These are phyloP conservation scores for Hygrocybe coccinea DNA, from an alignment of 768 basidiomycete species.

Conservation along the genomic window DNA sequence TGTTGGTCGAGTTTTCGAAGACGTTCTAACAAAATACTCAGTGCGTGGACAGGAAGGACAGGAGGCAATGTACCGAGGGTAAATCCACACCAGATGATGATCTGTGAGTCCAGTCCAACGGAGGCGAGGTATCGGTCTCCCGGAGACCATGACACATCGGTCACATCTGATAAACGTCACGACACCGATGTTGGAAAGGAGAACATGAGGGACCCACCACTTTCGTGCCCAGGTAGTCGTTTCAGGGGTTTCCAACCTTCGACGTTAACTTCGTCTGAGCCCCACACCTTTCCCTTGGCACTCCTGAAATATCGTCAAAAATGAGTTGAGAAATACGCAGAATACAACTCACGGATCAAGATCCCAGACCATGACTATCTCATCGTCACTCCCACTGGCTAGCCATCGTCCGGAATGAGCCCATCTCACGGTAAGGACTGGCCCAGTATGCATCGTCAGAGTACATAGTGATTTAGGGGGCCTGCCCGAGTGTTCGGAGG, in stretches of 20 bases:
- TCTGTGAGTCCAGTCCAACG: slow-evolving; percentile 86
- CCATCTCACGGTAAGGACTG: slow-evolving; percentile 89
- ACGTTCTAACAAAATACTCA: slow-evolving; percentile 51
- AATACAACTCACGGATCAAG: slow-evolving; percentile 77
- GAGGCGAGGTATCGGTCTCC: slow-evolving; percentile 90
- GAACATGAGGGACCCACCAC: slow-evolving; percentile 51
- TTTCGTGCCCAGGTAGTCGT: slow-evolving; percentile 88
- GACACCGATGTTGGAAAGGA: not conserved
- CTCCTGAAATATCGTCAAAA: slow-evolving; percentile 41
- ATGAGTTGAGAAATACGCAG: slow-evolving; percentile 2
- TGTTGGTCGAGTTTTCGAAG: slow-evolving; percentile 81
- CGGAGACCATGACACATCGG: slow-evolving; percentile 92
- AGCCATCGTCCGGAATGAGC: slow-evolving; percentile 90
- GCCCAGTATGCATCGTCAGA: slow-evolving; percentile 88
- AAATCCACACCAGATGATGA: slow-evolving; percentile 91
- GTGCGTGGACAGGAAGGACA: not conserved
- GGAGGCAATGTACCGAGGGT: slow-evolving; percentile 63
- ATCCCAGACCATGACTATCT: slow-evolving; percentile 96
- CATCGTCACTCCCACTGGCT: slow-evolving; percentile 94
- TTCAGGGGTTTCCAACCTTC: slow-evolving; percentile 97
- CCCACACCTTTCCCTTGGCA: slow-evolving; percentile 85
- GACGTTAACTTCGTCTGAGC: slow-evolving; percentile 90
- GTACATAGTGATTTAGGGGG: slow-evolving; percentile 89
- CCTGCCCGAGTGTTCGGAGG: slow-evolving; percentile 59
- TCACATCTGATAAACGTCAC: slow-evolving; percentile 61